Conservation (phyloP, 1,284 basidiomycete genomes). For the Apiotrichum gamsii region DNA sequence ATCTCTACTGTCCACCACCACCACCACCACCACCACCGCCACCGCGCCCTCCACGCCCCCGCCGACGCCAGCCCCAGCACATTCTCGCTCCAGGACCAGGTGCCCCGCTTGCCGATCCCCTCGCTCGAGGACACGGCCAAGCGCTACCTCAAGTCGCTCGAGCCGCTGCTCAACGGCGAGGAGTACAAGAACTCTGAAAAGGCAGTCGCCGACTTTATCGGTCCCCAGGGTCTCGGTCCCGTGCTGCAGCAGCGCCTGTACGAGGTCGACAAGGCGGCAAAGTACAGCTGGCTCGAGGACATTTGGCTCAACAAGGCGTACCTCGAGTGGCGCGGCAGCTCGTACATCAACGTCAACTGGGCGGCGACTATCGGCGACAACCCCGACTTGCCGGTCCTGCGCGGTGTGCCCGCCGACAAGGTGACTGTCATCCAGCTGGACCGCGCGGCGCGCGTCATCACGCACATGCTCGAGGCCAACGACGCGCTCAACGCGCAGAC, state of each 20-base stretch:
- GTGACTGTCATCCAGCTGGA: conserved; percentile 5
- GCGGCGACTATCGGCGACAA: conserved; percentile 7
- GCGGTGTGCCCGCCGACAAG: background rate
- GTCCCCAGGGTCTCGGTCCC: conserved; percentile 3
- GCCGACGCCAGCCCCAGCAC: background rate
- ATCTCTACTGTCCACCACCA: no score
- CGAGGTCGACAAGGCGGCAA: conserved; percentile 9
- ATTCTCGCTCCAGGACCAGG: conserved; percentile 7
- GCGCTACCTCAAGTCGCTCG: conserved; percentile 10
- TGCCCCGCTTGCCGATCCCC: conserved; percentile 11
- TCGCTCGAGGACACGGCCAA: conserved; percentile 6
- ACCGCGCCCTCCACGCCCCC: no score
- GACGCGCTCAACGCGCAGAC: conserved; percentile 12
- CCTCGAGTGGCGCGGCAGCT: conserved; percentile 11
- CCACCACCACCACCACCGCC: no score
- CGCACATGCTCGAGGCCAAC: conserved; percentile 11
- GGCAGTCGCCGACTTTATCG: conserved; percentile 5
- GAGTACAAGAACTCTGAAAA: conserved; percentile 3
- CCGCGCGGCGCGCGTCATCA: conserved; percentile 8
- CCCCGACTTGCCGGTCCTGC: background rate
- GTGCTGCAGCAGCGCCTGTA: conserved; percentile 10
- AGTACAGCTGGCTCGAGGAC: conserved; percentile 13
- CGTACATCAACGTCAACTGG: conserved; percentile 17
- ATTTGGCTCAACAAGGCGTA: conserved; percentile 16
- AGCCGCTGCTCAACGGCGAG: conserved; percentile 2